A percentile compares a stretch with the other conserved stretches of the same genome.
These are phyloP conservation scores for Otatea glauca DNA, from an alignment of 176 grass and related monocot genomes.

Conservation along the genomic window DNA sequence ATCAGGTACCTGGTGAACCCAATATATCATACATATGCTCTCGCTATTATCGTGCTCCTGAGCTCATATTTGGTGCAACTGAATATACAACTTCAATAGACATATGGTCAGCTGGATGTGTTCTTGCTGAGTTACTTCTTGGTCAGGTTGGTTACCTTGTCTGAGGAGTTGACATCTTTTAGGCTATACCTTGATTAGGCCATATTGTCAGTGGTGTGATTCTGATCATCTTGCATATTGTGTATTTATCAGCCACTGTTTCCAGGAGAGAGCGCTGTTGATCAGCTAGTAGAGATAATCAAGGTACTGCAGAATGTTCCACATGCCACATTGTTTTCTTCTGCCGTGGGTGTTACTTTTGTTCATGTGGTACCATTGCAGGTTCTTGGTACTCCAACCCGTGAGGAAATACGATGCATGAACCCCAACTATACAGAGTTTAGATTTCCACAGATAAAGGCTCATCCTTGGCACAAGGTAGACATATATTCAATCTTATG, in stretches of 20 bases:
- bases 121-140: constrained; percentile 73
- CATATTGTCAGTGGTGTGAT: not conserved
- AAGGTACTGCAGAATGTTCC: constrained; percentile 61
- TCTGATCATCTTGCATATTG: constrained; percentile 39
- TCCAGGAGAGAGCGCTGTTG: constrained; percentile 87
- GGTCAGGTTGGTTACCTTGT: constrained; percentile 64
- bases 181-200: not conserved
- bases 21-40: constrained; percentile 78
- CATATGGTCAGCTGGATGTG: constrained; percentile 79
- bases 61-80: constrained; percentile 71
- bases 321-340: constrained; percentile 7
- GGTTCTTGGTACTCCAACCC: constrained; percentile 97
- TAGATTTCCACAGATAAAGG: constrained; percentile 95
- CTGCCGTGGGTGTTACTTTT: not conserved
- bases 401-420: constrained; percentile 97
- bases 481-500: constrained; percentile 16
- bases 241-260: constrained; percentile 73
- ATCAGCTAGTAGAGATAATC: constrained; percentile 89
- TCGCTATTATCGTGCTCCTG: constrained; percentile 76
- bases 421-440: constrained; percentile 96
- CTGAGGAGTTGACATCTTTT: not conserved
- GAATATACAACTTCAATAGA: constrained; percentile 73
- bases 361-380: constrained; percentile 29
- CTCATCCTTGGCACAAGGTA: constrained; percentile 99
- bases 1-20: constrained; percentile 59